phyloP scores from a whole-genome alignment of 495 filamentous ascomycete genomes.

The Annulohypoxylon bovei region DNA sequence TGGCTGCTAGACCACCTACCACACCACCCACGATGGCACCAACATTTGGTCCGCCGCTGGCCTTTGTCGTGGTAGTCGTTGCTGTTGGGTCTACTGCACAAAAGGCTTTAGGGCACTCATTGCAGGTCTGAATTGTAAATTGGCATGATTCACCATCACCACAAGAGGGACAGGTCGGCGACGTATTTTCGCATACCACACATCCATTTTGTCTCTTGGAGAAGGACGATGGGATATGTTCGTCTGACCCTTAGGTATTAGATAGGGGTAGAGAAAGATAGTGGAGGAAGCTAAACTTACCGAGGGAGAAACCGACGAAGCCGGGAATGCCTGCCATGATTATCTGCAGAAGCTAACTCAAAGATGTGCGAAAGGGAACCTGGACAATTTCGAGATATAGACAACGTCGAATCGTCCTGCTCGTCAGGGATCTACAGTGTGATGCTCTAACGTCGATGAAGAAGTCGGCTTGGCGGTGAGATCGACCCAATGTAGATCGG shows the following conservation, averaged over 20 bases:
- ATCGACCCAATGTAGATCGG: slow-evolving; percentile 38
- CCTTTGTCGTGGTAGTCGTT: slow-evolving; percentile 24
- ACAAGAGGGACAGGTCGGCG: slow-evolving; percentile 65
- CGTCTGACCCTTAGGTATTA: slow-evolving; percentile 37
- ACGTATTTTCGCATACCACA: slow-evolving; percentile 39
- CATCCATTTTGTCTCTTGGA: slow-evolving; percentile 46
- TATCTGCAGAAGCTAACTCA: slow-evolving; percentile 1
- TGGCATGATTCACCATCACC: slow-evolving; percentile 46
- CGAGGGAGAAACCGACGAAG: slow-evolving; percentile 45
- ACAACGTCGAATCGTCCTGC: slow-evolving; percentile 12
- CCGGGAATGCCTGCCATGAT: slow-evolving; percentile 46
- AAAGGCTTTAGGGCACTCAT: slow-evolving; percentile 51
- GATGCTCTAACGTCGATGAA: slow-evolving; percentile 29
- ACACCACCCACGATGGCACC: slow-evolving; percentile 89
- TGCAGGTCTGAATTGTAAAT: slow-evolving; percentile 49
- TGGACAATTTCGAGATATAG: slow-evolving; percentile 5
- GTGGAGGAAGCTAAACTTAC: slow-evolving; percentile 34
- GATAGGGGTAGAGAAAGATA: neutral
- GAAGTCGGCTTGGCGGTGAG: slow-evolving; percentile 38
- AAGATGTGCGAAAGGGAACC: neutral
- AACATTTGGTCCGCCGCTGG: slow-evolving; percentile 65
- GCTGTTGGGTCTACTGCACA: slow-evolving; percentile 50
- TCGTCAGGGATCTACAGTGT: slow-evolving; percentile 38
- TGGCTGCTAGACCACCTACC: slow-evolving; percentile 74
- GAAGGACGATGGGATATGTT: slow-evolving; percentile 36